Conservation (phyloP, 345 rosid species). For the Firmiana major region DNA sequence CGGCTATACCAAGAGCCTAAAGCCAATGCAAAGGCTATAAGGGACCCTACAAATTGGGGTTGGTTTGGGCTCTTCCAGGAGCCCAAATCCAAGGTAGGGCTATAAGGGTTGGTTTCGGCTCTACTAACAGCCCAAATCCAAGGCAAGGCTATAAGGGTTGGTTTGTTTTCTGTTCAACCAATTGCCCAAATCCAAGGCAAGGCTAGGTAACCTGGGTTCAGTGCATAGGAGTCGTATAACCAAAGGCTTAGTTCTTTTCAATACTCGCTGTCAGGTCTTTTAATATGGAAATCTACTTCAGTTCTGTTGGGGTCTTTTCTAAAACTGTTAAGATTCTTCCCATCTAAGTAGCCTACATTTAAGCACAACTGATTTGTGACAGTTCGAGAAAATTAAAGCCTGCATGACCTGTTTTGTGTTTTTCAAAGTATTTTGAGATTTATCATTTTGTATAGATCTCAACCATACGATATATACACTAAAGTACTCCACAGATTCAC, state of each 20-base stretch:
- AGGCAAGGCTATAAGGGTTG: too few species aligned
- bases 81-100: too few species aligned
- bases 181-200: not conserved
- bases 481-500: too few species aligned
- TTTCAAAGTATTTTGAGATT: not conserved
- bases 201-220: not conserved
- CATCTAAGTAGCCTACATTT: not conserved
- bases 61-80: too few species aligned
- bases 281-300: too few species aligned
- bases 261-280: too few species aligned
- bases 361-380: not conserved
- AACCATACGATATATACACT: not conserved
- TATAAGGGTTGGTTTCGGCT: too few species aligned
- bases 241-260: too few species aligned
- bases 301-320: too few species aligned
- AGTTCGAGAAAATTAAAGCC: not conserved
- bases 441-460: not conserved
- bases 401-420: not conserved
- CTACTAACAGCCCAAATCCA: too few species aligned
- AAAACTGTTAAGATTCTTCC: not conserved
- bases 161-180: not conserved
- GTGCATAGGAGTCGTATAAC: too few species aligned
- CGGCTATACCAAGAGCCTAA: not conserved
- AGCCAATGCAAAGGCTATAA: not conserved
- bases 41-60: too few species aligned